Conservation (phyloP, 495 filamentous ascomycete genomes). For the Apodospora peruviana region DNA sequence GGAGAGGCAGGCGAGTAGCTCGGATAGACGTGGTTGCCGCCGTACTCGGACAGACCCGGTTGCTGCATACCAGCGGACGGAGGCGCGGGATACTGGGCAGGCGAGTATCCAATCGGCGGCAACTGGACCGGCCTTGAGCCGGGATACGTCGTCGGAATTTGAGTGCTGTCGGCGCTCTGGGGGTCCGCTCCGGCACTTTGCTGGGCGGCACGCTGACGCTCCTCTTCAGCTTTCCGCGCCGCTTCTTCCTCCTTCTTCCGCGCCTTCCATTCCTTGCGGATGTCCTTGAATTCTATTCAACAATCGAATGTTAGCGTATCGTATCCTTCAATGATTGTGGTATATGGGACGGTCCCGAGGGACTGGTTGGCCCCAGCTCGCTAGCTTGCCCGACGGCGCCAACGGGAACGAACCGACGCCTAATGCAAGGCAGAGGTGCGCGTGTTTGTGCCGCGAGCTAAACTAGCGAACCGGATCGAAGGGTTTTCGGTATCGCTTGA, state of each 20-base stretch:
- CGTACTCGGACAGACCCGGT: conserved; percentile 56
- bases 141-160: conserved; percentile 55
- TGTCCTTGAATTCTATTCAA: conserved; percentile 90
- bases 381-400: conserved; percentile 12
- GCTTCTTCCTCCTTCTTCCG: conserved; percentile 98
- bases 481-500: not conserved
- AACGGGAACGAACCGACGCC: conserved; percentile 6
- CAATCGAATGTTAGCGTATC: conserved; percentile 25
- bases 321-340: not conserved
- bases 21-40: conserved; percentile 40
- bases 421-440: conserved; percentile 7
- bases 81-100: conserved; percentile 63
- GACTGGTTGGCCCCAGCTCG: conserved; percentile 11
- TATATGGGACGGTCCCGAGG: conserved; percentile 2
- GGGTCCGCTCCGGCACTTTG: conserved; percentile 38
- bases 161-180: conserved; percentile 52
- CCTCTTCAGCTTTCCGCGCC: conserved; percentile 83
- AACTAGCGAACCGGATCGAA: conserved; percentile 10
- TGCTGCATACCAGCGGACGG: conserved; percentile 55
- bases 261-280: conserved; percentile 97
- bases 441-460: conserved; percentile 9
- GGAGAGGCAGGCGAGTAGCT: conserved; percentile 68
- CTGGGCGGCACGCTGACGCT: conserved; percentile 66
- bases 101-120: conserved; percentile 80
- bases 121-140: conserved; percentile 61